phyloP scores from a whole-genome alignment of 345 rosid genomes.

The Microcos paniculata region DNA sequence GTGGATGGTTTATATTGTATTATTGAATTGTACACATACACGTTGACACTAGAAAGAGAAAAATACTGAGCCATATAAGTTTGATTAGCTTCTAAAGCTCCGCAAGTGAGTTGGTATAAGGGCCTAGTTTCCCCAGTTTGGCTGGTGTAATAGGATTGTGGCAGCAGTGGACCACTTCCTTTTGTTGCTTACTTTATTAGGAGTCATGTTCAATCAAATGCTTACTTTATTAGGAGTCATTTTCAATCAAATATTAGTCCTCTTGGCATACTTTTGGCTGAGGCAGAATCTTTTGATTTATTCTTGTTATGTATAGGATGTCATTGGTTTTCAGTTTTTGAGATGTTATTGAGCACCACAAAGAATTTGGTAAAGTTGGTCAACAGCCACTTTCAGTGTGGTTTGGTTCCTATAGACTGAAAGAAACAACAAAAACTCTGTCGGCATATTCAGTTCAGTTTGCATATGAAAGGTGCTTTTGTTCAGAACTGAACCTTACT shows the following conservation, averaged over 20 bases:
- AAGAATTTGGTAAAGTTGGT: not conserved
- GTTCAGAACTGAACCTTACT: not conserved
- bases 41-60: no score
- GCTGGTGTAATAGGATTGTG: not conserved
- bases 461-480: not conserved
- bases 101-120: not conserved
- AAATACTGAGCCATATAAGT: not conserved
- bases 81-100: not conserved
- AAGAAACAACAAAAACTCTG: not conserved
- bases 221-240: no score
- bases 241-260: not conserved
- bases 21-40: no score
- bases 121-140: not conserved
- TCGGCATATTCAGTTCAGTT: not conserved
- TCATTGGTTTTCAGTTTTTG: not conserved
- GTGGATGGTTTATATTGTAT: no score
- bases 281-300: not conserved
- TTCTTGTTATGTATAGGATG: not conserved
- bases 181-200: not conserved
- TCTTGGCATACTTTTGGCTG: not conserved
- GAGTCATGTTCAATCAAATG: no score
- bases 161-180: no score
- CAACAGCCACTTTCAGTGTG: not conserved
- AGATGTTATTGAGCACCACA: not conserved
- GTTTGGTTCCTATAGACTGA: not conserved